phyloP scores from a whole-genome alignment of 768 basidiomycete genomes.

The Russula abietina region DNA sequence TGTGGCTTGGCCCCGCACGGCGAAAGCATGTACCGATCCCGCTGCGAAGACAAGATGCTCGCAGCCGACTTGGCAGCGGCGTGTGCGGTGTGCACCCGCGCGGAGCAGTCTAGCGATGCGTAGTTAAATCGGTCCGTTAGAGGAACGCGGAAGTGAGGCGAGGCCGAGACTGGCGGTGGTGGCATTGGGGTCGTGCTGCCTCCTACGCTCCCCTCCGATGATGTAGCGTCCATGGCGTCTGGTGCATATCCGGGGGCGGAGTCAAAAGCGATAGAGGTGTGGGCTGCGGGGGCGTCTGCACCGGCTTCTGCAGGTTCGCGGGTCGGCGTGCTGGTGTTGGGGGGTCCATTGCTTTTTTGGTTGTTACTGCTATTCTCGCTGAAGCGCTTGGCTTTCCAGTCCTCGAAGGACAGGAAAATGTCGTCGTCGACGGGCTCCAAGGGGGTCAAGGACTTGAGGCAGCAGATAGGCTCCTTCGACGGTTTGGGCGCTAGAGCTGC shows the following conservation, averaged over 20 bases:
- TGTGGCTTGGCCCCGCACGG: constrained; percentile 66
- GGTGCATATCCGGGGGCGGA: too few species aligned
- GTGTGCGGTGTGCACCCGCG: constrained; percentile 82
- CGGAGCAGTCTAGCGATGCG: constrained; percentile 87
- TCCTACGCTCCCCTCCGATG: neutral
- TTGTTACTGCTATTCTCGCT: constrained; percentile 35
- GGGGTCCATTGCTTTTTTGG: constrained; percentile 23
- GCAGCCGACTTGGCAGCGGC: constrained; percentile 74
- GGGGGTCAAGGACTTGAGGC: constrained; percentile 48
- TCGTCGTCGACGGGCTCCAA: constrained; percentile 49
- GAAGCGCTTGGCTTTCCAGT: constrained; percentile 74
- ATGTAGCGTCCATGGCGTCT: neutral
- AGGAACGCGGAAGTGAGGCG: constrained; percentile 64
- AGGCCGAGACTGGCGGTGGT: constrained; percentile 26
- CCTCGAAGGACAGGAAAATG: constrained; percentile 74
- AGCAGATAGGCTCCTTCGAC: constrained; percentile 59
- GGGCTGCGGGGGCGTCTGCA: neutral
- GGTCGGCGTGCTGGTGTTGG: constrained; percentile 3
- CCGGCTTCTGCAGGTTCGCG: constrained; percentile 1
- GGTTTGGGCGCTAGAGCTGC: constrained; percentile 43
- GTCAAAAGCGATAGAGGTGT: neutral
- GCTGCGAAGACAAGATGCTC: constrained; percentile 80
- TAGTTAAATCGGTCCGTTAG: constrained; percentile 91
- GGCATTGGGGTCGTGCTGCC: too few species aligned
- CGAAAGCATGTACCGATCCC: constrained; percentile 94